These are phyloP conservation scores for Komagataella ulmi DNA, from an alignment of 805 yeast species.

Conservation along the genomic window DNA sequence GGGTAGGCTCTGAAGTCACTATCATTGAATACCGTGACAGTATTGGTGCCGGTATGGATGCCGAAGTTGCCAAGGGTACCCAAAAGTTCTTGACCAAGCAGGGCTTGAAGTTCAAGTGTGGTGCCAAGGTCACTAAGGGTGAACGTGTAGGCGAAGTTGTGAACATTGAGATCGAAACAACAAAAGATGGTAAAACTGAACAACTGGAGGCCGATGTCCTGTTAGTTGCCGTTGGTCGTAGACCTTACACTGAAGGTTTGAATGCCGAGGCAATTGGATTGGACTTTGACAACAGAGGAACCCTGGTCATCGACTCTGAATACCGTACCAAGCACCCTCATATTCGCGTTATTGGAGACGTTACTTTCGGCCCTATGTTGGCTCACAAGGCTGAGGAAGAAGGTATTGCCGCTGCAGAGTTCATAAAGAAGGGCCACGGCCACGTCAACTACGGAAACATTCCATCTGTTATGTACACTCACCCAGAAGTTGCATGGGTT, in stretches of 20 bases:
- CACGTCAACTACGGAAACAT: conserved; percentile 97
- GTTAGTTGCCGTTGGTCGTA: conserved; percentile 96
- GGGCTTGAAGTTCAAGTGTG: conserved; percentile 85
- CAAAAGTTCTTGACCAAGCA: conserved; percentile 89
- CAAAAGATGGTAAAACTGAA: conserved; percentile 73
- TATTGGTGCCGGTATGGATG: conserved; percentile 98
- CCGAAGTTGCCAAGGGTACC: conserved; percentile 80
- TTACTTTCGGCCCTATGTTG: conserved; percentile 96
- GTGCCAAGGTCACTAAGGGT: conserved; percentile 85
- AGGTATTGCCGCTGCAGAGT: conserved; percentile 97
- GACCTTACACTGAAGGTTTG: conserved; percentile 88
- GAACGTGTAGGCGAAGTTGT: conserved; percentile 82
- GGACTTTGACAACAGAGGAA: conserved; percentile 84
- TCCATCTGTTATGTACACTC: conserved; percentile 98
- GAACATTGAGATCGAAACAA: conserved; percentile 77
- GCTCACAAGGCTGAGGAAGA: conserved; percentile 99
- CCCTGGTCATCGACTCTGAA: conserved; percentile 88
- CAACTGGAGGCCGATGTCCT: conserved; percentile 80
- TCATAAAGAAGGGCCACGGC: conserved; percentile 85
- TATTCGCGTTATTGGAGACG: conserved; percentile 97
- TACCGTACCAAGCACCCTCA: conserved; percentile 86
- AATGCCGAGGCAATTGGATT: conserved; percentile 81
- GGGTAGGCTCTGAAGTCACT: conserved; percentile 93
- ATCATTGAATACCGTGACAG: conserved; percentile 81
- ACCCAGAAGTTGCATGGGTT: conserved; percentile 99